phyloP scores from a whole-genome alignment of 768 basidiomycete species.

The Leccinum incarnatum region DNA sequence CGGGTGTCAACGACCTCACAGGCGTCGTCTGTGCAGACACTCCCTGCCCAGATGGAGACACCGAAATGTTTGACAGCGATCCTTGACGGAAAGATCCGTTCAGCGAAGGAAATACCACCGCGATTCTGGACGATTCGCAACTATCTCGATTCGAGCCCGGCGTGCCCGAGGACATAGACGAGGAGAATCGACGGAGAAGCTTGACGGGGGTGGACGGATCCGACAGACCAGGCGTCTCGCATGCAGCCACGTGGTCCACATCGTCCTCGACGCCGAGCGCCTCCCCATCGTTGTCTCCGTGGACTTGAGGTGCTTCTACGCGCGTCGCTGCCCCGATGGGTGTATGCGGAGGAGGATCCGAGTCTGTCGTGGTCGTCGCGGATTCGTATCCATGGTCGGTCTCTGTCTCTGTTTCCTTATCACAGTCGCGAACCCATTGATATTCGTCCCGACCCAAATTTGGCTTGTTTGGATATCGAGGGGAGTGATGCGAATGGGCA shows the following conservation, averaged over 20 bases:
- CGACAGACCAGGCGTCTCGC: conserved; percentile 7
- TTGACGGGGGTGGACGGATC: conserved; percentile 20
- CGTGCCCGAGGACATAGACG: conserved; percentile 1
- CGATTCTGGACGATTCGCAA: conserved; percentile 6
- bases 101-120: conserved; percentile 26
- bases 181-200: conserved; percentile 4
- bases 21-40: conserved; percentile 16
- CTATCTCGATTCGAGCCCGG: neutral
- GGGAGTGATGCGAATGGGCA: neutral
- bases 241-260: neutral
- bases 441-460: conserved; percentile 5
- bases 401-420: conserved; percentile 13
- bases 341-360: conserved; percentile 27
- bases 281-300: conserved; percentile 15
- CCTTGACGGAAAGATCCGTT: conserved; percentile 25
- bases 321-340: conserved; percentile 18
- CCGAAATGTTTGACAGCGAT: neutral
- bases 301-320: conserved; percentile 3
- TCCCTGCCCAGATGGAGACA: neutral
- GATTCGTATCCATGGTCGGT: conserved; percentile 28
- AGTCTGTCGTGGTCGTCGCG: conserved; percentile 28
- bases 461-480: conserved; percentile 2
- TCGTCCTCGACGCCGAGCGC: too few relatives aligned
- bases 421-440: conserved; percentile 10
- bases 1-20: conserved; percentile 6